Evolutionary conservation across 2,329 filamentous ascomycete species (phyloP), one percentile per base, ranked within the genome.

Genomic region (Penicillium sp.): DNA sequence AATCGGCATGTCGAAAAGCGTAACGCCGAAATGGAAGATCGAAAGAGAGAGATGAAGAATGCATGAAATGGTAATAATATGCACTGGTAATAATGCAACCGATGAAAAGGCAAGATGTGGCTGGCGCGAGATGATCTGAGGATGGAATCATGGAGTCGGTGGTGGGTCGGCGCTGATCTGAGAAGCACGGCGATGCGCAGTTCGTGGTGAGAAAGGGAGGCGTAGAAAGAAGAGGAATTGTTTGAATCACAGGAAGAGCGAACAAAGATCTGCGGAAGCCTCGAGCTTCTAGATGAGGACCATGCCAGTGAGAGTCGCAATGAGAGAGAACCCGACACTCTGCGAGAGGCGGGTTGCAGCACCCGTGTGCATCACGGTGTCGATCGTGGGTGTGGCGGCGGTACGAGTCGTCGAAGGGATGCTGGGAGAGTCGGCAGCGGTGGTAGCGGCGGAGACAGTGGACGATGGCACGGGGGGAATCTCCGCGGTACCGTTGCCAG

Each of bases 401-500:
- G 41, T 32, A 3, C 8, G 11, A 8, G 29, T 32, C 7, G 7
- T 32, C 11, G 29, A 32, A 32, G 29, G 29, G 29, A 49, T 43
- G 28, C 49, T 45, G 38, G 48, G 28, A 13, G 36, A 5, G 34
- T 46, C 13, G 1, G 34, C 25, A 37, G 48, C 43, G 37, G 50
- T 52, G 18, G 38, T 47, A 36, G 52, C 55, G 2, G 38, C n/a
- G 32, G 48, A 43, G 34, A 50, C 50, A 8, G 43, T 43, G 37
- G 54, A 56, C n/a, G 37, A 42, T 47, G 50, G 51, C 39, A 40
- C 47, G 36, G 28, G 37, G 2, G 52, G 46, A 24, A 50, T 25
- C 11, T 48, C 51, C n/a, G 42, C 56, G 18, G 52, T 57, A 11
- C 54, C 50, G 45, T 58, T 51, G 13, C 52, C 50, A 35, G 49